phyloP scores from a whole-genome alignment of 176 grass and related monocot species.

The Paspalum notatum region DNA sequence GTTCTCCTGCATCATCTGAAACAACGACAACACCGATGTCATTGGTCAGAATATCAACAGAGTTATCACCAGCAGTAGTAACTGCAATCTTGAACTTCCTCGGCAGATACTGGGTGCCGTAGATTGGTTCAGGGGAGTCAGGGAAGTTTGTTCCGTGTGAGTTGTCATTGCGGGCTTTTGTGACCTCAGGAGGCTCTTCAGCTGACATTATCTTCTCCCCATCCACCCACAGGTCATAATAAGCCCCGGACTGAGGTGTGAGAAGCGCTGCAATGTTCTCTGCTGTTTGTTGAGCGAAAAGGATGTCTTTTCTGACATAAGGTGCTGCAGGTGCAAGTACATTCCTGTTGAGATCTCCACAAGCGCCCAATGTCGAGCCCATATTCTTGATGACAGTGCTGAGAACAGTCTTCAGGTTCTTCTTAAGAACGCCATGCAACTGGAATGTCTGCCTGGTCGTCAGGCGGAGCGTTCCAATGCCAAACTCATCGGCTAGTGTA shows the following conservation, averaged over 20 bases:
- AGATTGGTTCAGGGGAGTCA: conserved; percentile 93
- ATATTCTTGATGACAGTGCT: conserved; percentile 90
- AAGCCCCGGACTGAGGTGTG: conserved; percentile 86
- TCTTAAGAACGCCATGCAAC: conserved; percentile 90
- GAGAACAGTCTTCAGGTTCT: conserved; percentile 91
- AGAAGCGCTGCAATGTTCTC: conserved; percentile 90
- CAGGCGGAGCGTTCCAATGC: conserved; percentile 89
- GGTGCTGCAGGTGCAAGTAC: conserved; percentile 96
- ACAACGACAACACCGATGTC: conserved; percentile 93
- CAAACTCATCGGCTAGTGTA: conserved; percentile 85
- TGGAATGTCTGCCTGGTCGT: conserved; percentile 98
- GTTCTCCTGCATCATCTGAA: conserved; percentile 85
- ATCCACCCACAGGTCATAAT: conserved; percentile 99
- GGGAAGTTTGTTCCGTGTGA: conserved; percentile 84
- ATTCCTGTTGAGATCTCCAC: conserved; percentile 97
- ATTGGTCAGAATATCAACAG: conserved; percentile 96
- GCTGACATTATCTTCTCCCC: conserved; percentile 98
- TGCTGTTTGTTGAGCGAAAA: conserved; percentile 87
- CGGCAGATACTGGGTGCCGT: conserved; percentile 93
- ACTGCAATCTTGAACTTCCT: conserved; percentile 98
- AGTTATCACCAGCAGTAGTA: conserved; percentile 82
- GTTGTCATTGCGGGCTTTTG: conserved; percentile 86
- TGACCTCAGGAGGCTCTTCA: conserved; percentile 88
- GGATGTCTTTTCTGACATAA: conserved; percentile 67
- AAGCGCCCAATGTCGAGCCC: conserved; percentile 93